phyloP scores from a whole-genome alignment of 2,329 filamentous ascomycete genomes.

The Aspergillus fumigatiaffinis region DNA sequence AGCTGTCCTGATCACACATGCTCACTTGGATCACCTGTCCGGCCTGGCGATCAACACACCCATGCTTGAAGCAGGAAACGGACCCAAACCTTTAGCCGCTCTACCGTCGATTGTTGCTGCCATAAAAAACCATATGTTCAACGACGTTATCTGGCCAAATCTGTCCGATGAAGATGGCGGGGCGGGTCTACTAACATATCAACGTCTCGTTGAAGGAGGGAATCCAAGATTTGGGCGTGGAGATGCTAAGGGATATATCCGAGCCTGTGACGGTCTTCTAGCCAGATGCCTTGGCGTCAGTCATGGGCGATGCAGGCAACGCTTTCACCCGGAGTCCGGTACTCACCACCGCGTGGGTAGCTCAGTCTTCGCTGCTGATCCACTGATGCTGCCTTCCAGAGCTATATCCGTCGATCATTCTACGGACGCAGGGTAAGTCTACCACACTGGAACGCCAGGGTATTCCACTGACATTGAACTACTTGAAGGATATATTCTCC shows the following conservation, averaged over 20 bases:
- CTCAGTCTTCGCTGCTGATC: conserved; percentile 40
- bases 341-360: conserved; percentile 58
- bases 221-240: conserved; percentile 79
- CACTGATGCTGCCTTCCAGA: conserved; percentile 45
- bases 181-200: conserved; percentile 85
- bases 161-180: conserved; percentile 94
- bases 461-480: conserved; percentile 1
- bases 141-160: conserved; percentile 97
- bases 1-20: conserved; percentile 88
- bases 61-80: conserved; percentile 69
- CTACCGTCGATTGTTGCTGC: conserved; percentile 86
- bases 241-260: conserved; percentile 76
- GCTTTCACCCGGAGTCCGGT: conserved; percentile 45
- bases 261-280: conserved; percentile 83
- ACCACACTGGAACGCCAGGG: neutral
- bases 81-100: conserved; percentile 80
- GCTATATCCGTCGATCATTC: conserved; percentile 29
- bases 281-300: conserved; percentile 83
- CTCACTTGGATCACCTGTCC: conserved; percentile 92
- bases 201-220: conserved; percentile 82
- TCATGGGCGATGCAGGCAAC: conserved; percentile 83
- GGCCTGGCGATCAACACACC: conserved; percentile 94
- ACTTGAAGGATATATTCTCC: conserved; percentile 29
- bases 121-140: conserved; percentile 93
- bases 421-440: conserved; percentile 28